Evolutionary conservation across 306 rosid genomes (phyloP).

Genomic region (Calophaca sinica): DNA sequence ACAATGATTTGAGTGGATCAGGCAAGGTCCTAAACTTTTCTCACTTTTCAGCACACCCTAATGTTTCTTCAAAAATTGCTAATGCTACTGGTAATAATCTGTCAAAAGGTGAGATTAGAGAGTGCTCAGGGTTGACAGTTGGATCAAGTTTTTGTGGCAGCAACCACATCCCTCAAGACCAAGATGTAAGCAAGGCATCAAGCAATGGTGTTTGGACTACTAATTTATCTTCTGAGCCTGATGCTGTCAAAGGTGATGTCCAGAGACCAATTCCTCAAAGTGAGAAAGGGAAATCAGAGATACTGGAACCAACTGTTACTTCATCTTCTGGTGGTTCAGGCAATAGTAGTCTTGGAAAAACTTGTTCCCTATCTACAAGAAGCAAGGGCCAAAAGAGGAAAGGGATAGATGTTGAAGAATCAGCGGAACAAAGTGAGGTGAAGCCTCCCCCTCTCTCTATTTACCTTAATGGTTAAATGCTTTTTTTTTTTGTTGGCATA

Average conservation of each 20-base stretch:
- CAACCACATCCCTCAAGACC: slow-evolving; percentile 69
- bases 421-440: slow-evolving; percentile 88
- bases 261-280: slow-evolving; percentile 49
- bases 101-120: slow-evolving; percentile 58
- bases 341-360: slow-evolving; percentile 77
- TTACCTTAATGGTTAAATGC: slow-evolving; percentile 14
- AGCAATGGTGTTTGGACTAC: slow-evolving; percentile 63
- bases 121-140: slow-evolving; percentile 70
- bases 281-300: slow-evolving; percentile 64
- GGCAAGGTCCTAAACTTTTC: slow-evolving; percentile 56
- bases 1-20: slow-evolving; percentile 47
- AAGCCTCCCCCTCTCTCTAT: slow-evolving; percentile 28
- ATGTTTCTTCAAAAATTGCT: slow-evolving; percentile 54
- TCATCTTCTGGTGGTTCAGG: slow-evolving; percentile 88
- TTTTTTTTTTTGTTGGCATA: background rate
- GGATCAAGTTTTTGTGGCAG: slow-evolving; percentile 87
- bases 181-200: slow-evolving; percentile 60
- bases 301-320: slow-evolving; percentile 65
- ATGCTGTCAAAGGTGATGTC: slow-evolving; percentile 43
- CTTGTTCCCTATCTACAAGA: slow-evolving; percentile 64
- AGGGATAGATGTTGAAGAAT: slow-evolving; percentile 71
- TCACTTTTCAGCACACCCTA: slow-evolving; percentile 49
- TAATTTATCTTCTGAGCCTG: slow-evolving; percentile 57
- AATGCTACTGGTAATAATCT: slow-evolving; percentile 40
- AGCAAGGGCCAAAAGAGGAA: slow-evolving; percentile 72